Conservation (phyloP, 768 basidiomycete species). For the Pisolithus marmoratus region DNA sequence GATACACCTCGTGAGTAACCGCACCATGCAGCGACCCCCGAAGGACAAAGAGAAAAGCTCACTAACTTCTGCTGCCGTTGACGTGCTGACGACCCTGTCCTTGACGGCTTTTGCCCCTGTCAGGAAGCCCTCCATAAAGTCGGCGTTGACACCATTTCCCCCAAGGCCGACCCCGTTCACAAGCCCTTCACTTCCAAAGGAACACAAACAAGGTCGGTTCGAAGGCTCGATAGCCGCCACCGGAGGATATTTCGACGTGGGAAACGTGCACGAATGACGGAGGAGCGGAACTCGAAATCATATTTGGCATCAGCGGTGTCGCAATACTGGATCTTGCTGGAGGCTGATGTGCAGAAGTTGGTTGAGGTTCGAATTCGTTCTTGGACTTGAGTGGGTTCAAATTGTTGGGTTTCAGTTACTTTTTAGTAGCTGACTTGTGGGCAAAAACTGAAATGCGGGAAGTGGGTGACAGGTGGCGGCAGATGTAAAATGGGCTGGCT, state of each 20-base stretch:
- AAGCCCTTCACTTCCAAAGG: constrained; percentile 22
- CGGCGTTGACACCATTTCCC: constrained; percentile 16
- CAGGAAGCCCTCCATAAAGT: constrained; percentile 31
- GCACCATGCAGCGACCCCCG: too few species aligned
- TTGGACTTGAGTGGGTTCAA: constrained; percentile 4
- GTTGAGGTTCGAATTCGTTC: constrained; percentile 3
- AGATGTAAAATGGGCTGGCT: constrained; percentile 1
- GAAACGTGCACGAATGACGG: constrained; percentile 63
- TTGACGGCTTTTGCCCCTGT: constrained; percentile 3
- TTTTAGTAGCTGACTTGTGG: constrained; percentile 16
- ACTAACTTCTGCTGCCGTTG: neutral
- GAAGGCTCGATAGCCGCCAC: constrained; percentile 49
- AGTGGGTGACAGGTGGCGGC: neutral
- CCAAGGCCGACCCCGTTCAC: constrained; percentile 12
- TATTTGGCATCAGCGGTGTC: constrained; percentile 26
- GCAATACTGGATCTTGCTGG: constrained; percentile 26
- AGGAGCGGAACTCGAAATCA: constrained; percentile 54
- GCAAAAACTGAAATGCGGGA: constrained; percentile 14
- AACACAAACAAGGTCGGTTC: constrained; percentile 47
- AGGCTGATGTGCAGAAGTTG: constrained; percentile 2
- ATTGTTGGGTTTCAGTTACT: constrained; percentile 12
- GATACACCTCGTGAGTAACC: neutral
- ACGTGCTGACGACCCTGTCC: neutral
- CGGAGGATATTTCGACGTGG: constrained; percentile 53
- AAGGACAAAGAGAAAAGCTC: neutral